phyloP scores from a whole-genome alignment of 1,139 yeast species.

The Nakaseomyces delphensis region DNA sequence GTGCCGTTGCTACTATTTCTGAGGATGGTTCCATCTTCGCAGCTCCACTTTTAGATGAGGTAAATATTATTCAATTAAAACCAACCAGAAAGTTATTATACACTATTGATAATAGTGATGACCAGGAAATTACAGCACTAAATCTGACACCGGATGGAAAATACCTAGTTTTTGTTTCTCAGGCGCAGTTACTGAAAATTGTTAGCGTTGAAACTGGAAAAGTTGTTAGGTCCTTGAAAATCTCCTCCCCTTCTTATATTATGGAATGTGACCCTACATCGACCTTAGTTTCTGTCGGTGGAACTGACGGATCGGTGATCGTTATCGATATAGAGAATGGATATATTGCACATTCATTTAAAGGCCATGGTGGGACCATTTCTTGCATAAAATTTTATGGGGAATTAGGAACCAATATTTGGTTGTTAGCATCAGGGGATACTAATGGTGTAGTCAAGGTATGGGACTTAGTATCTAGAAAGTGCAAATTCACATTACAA shows the following conservation, averaged over 20 bases:
- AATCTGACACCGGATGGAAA: constrained; percentile 69
- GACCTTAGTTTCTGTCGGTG: constrained; percentile 84
- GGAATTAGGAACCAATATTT: constrained; percentile 54
- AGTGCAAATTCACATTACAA: constrained; percentile 50
- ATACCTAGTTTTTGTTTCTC: constrained; percentile 64
- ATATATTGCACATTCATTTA: constrained; percentile 76
- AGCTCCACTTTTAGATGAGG: constrained; percentile 70
- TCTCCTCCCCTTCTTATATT: constrained; percentile 75
- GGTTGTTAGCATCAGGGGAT: constrained; percentile 83
- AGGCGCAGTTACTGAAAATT: constrained; percentile 72
- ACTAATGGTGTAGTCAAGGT: constrained; percentile 75
- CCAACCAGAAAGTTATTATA: constrained; percentile 43
- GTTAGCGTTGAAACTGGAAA: constrained; percentile 38
- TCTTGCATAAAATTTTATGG: constrained; percentile 72
- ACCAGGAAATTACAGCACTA: constrained; percentile 58
- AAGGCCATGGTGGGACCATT: constrained; percentile 92
- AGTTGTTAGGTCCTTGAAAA: constrained; percentile 46
- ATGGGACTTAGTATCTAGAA: constrained; percentile 86
- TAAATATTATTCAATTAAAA: constrained; percentile 55
- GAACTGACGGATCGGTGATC: constrained; percentile 85
- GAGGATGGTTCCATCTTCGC: constrained; percentile 62
- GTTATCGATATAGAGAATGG: constrained; percentile 92
- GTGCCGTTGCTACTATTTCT: constrained; percentile 64
- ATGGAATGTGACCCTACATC: constrained; percentile 73
- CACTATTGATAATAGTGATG: constrained; percentile 78